Evolutionary conservation across 257 asterid species (phyloP), one percentile per base, ranked within the genome.

Genomic region (Solanum chmielewskii): DNA sequence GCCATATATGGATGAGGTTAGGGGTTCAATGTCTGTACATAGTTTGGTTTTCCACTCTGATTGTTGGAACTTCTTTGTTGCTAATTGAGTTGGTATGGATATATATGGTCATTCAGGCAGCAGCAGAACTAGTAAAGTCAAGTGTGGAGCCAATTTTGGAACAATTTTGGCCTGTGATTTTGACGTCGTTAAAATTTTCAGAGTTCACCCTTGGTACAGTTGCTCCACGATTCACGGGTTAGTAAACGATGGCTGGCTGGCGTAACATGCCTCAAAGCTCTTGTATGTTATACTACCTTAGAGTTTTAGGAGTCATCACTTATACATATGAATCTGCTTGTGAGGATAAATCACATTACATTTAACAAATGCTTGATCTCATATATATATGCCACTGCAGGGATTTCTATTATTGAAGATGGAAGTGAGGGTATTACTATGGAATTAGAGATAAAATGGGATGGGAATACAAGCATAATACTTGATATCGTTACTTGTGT

Each of bases 361-460:
- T 78, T 78, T 45, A 9, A 78, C 84, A 78, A 80, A 49, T 29
- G 85, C 29, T 80, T 80, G 42, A 27, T 80, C 18, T 80, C 84
- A 47, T 47, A 29, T 18, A 35, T 4, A 16, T 23, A 80, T 49
- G 29, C 74, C 74, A 15, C 85, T 89, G 66, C 88, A 97, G 98
- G 99, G 71, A 89, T 97, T 89, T 86, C 94, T 44, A 86, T 95
- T 83, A 21, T 94, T 37, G 99, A 96, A 31, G 87, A 95, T 27
- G 93, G 88, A 12, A 86, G 92, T 59, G 92, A 92, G 45, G 99
- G 94, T 92, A 84, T 94, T 47, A 27, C 94, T n/a, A 91, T 97
- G 96, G 99, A 97, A 86, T 39, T 97, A 92, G 99, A 97, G 88
- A 52, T 97, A 93, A 95, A 97, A 89, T 97, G 99, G 99, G 99